phyloP scores from a whole-genome alignment of 78 protist species.

The Chrysochromulina parva region DNA sequence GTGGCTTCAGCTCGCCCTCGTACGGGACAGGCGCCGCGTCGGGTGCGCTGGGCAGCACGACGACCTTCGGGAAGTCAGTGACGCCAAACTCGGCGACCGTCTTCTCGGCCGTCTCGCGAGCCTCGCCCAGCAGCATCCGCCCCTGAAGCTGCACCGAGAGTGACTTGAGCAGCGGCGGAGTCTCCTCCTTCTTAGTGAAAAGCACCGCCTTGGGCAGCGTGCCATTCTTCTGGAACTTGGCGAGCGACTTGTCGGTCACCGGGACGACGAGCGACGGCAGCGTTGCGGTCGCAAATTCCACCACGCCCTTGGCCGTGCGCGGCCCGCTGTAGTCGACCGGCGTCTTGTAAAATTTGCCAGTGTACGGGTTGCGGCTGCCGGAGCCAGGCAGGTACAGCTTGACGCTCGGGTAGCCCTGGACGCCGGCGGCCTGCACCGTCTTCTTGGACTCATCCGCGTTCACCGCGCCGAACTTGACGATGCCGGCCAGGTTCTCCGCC shows the following conservation, averaged over 20 bases:
- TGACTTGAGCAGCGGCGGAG: neutral
- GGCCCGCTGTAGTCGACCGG: neutral
- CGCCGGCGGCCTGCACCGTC: conserved; percentile 18
- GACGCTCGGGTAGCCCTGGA: conserved; percentile 67
- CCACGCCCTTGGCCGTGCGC: neutral
- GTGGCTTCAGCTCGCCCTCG: neutral
- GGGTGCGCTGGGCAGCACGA: neutral
- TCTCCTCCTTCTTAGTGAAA: neutral
- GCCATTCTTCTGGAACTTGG: neutral
- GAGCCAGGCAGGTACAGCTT: conserved; percentile 31
- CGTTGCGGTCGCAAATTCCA: neutral
- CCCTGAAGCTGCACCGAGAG: neutral
- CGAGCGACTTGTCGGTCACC: neutral
- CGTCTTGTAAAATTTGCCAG: neutral
- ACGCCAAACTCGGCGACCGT: neutral
- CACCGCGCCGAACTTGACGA: conserved; percentile 57
- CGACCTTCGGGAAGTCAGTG: neutral
- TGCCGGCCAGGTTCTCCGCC: conserved; percentile 43
- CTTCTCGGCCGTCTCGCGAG: neutral
- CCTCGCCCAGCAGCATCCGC: neutral
- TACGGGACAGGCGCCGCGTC: neutral
- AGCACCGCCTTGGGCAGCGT: neutral
- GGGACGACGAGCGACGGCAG: neutral
- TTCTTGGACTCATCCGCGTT: conserved; percentile 36
- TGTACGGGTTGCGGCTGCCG: neutral